These are phyloP conservation scores for Aspergillus versicolor DNA, from an alignment of 2,329 filamentous ascomycete species.

Conservation along the genomic window DNA sequence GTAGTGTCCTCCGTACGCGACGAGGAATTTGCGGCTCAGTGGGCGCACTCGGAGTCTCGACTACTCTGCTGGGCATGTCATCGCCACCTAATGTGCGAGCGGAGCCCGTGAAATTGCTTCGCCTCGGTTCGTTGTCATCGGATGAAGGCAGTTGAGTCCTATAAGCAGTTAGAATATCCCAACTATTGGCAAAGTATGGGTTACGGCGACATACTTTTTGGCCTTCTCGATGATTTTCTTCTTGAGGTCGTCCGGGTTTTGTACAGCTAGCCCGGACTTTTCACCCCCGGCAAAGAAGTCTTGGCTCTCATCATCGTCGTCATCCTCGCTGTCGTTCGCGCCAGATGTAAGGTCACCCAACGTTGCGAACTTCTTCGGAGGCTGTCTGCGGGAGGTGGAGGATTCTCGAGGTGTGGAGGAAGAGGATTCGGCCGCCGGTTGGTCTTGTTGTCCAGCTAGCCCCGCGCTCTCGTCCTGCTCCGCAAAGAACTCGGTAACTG, in stretches of 20 bases:
- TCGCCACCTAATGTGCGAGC: conserved; percentile 67
- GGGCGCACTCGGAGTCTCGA: conserved; percentile 52
- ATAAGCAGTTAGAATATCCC: conserved; percentile 3
- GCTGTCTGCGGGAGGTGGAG: conserved; percentile 28
- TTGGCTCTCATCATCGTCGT: conserved; percentile 53
- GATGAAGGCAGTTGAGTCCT: conserved; percentile 32
- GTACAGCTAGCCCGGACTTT: conserved; percentile 67
- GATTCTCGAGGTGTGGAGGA: conserved; percentile 31
- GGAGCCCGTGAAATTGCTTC: conserved; percentile 56
- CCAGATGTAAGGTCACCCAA: conserved; percentile 44
- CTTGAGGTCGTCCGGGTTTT: conserved; percentile 60
- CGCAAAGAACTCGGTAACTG: conserved; percentile 62
- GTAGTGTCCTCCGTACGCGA: conserved; percentile 58
- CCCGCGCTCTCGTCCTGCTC: conserved; percentile 43
- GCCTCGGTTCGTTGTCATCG: conserved; percentile 46
- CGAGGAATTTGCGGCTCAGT: conserved; percentile 40
- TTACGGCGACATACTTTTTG: conserved; percentile 26
- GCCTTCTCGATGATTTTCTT: conserved; percentile 52
- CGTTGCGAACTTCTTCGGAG: conserved; percentile 50
- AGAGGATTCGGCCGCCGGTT: conserved; percentile 29
- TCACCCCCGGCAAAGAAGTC: conserved; percentile 66
- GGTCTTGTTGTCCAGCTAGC: conserved; percentile 32
- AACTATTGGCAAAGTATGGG: neutral
- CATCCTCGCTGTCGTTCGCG: conserved; percentile 46
- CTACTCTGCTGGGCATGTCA: conserved; percentile 58